Evolutionary conservation across 208 protist species (phyloP).

Genomic region (Acanthamoeba quina): DNA sequence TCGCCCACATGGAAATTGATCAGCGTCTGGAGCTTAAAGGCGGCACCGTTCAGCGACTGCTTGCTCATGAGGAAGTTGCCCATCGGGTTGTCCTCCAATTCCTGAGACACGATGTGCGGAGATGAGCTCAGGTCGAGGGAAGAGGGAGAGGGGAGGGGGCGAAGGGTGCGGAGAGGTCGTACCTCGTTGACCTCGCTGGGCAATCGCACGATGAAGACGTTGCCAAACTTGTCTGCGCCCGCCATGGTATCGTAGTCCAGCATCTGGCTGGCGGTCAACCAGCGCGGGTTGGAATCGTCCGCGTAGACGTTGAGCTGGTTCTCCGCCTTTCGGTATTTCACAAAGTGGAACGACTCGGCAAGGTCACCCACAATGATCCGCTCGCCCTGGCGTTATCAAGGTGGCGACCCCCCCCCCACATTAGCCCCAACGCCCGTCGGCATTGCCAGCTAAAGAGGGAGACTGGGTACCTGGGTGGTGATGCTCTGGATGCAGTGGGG

Average conservation of each 20-base stretch:
- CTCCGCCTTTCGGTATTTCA: conserved; percentile 89
- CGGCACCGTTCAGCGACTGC: conserved; percentile 28
- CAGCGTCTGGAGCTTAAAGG: conserved; percentile 83
- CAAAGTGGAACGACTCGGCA: conserved; percentile 89
- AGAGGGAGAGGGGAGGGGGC: too few relatives aligned
- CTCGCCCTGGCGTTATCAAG: conserved; percentile 77
- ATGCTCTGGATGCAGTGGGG: conserved; percentile 90
- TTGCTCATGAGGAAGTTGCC: conserved; percentile 71
- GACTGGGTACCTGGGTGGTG: conserved; percentile 66
- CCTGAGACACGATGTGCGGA: background rate
- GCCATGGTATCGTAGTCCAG: conserved; percentile 94
- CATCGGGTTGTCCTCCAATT: conserved; percentile 75
- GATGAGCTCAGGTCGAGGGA: background rate
- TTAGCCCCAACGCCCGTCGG: background rate
- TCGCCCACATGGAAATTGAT: conserved; percentile 92
- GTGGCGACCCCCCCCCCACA: background rate
- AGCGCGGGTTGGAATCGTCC: conserved; percentile 91
- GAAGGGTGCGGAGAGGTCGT: conserved; percentile 55
- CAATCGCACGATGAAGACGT: conserved; percentile 91
- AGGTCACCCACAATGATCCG: conserved; percentile 91
- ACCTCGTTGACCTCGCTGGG: conserved; percentile 85
- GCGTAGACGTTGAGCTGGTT: conserved; percentile 92
- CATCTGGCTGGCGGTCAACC: conserved; percentile 82
- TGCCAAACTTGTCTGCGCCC: conserved; percentile 94
- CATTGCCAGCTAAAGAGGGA: background rate